phyloP scores from a whole-genome alignment of 371 early-diverging fungal genomes.

The Haplosporangium sp. region DNA sequence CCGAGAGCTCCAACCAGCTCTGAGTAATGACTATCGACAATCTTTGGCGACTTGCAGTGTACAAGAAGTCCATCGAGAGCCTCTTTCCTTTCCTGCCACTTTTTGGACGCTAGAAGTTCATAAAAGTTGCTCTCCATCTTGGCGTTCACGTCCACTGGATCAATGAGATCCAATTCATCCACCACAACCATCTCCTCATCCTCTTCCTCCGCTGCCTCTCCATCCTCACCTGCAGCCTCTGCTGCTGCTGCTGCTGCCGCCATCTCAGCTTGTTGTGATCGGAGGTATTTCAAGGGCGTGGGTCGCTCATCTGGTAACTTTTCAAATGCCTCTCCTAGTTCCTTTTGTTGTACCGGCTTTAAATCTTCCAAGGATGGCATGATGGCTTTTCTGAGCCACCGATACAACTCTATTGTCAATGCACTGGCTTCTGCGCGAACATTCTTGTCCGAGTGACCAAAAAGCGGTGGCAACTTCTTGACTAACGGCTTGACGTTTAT shows the following conservation, averaged over 20 bases:
- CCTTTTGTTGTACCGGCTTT: conserved; percentile 91
- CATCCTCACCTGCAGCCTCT: conserved; percentile 43
- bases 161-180: conserved; percentile 85
- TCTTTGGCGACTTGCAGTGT: conserved; percentile 78
- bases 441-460: conserved; percentile 92
- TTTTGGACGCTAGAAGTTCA: conserved; percentile 75
- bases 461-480: conserved; percentile 88
- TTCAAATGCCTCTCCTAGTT: conserved; percentile 86
- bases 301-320: conserved; percentile 76
- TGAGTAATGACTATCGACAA: conserved; percentile 78
- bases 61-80: conserved; percentile 81
- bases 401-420: conserved; percentile 82
- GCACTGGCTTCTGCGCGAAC: conserved; percentile 89
- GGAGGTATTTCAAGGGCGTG: conserved; percentile 74
- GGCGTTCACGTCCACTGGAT: conserved; percentile 89
- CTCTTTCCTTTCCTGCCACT: conserved; percentile 97
- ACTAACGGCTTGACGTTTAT: conserved; percentile 84
- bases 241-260: conserved; percentile 62
- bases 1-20: conserved; percentile 87
- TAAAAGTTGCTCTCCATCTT: conserved; percentile 88
- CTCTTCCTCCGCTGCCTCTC: conserved; percentile 52
- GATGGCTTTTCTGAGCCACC: conserved; percentile 84
- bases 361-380: conserved; percentile 73
- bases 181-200: conserved; percentile 67
- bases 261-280: conserved; percentile 78